A percentile compares a stretch with the other conserved stretches of the same genome.
phyloP scores from a whole-genome alignment of 176 grass and related monocot species.

The Metroxylon sagu region DNA sequence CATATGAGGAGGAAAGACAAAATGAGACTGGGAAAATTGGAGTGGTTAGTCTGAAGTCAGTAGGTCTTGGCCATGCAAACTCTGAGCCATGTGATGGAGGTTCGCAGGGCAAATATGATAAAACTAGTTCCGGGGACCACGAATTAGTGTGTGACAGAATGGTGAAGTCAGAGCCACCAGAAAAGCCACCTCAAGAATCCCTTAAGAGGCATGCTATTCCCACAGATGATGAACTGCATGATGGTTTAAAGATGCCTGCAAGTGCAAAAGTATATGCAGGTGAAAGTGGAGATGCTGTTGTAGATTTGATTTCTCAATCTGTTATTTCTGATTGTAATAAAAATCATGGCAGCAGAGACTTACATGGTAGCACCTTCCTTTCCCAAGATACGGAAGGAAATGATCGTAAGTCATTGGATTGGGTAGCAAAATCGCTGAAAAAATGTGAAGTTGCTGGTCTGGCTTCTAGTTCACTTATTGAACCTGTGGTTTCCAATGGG shows the following conservation, averaged over 20 bases:
- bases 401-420: too few species aligned
- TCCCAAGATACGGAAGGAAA: neutral
- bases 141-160: conserved; percentile 8
- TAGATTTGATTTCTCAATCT: neutral
- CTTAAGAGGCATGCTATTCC: neutral
- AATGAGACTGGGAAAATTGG: neutral
- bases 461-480: neutral
- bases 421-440: too few species aligned
- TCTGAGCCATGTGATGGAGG: conserved; percentile 12
- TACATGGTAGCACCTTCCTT: neutral
- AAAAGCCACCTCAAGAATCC: conserved; percentile 1
- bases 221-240: too few species aligned
- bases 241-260: too few species aligned
- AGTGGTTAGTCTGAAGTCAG: neutral
- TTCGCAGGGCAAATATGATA: neutral
- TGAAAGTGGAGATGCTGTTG: too few species aligned
- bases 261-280: too few species aligned
- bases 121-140: conserved; percentile 4
- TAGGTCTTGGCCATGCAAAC: conserved; percentile 6
- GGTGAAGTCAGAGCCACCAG: conserved; percentile 19
- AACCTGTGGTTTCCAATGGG: conserved; percentile 5
- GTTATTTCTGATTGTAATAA: neutral
- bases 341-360: neutral
- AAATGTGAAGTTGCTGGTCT: too few species aligned
- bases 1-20: neutral